Conservation (phyloP, 352 stramenopile species). For the Phytophthora vignae region DNA sequence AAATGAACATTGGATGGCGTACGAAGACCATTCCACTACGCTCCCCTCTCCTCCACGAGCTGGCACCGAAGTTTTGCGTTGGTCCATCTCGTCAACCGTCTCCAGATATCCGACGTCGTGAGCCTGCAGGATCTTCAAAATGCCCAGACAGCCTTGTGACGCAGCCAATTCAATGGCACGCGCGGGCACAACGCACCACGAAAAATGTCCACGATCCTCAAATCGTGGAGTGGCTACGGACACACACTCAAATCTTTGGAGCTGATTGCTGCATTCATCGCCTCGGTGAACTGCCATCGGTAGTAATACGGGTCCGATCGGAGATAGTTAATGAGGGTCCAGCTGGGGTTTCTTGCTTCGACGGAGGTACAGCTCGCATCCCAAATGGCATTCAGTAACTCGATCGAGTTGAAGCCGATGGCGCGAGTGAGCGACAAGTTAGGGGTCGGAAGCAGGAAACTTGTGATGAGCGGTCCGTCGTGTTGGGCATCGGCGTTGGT, state of each 20-base stretch:
- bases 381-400: constrained; percentile 4
- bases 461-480: too few relatives aligned
- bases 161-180: not conserved
- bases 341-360: not conserved
- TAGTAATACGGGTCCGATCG: constrained; percentile 5
- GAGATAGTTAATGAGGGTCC: constrained; percentile 14
- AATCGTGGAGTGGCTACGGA: too few relatives aligned
- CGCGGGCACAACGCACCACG: not conserved
- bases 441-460: too few relatives aligned
- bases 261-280: not conserved
- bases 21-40: not conserved
- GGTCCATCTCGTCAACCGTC: not conserved
- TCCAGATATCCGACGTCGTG: not conserved
- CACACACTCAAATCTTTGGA: too few relatives aligned
- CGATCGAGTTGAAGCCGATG: not conserved
- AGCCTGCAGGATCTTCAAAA: not conserved
- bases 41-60: not conserved
- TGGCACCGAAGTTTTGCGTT: not conserved
- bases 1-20: not conserved
- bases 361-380: constrained; percentile 4
- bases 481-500: too few relatives aligned
- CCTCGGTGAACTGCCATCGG: constrained; percentile 7
- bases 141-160: not conserved
- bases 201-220: not conserved
- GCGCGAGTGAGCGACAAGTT: not conserved